Conservation (phyloP, 208 protist species). For the Leishmania mexicana region DNA sequence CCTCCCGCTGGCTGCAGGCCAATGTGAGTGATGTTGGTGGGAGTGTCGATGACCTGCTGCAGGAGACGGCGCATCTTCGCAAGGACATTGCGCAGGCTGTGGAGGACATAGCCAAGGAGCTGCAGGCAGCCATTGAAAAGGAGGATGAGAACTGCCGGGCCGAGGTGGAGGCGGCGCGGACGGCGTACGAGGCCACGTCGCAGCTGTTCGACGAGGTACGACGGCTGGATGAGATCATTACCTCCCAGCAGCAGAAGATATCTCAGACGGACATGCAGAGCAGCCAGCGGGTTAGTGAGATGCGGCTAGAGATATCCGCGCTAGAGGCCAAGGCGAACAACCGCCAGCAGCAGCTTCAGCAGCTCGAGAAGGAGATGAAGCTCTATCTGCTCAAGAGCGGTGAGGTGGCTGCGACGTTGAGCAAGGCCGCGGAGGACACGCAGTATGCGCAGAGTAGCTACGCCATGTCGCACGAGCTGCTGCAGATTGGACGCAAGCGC, state of each 20-base stretch:
- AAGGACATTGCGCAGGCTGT: slow-evolving; percentile 55
- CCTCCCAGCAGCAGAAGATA: slow-evolving; percentile 48
- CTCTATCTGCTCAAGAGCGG: slow-evolving; percentile 52
- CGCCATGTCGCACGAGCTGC: slow-evolving; percentile 44
- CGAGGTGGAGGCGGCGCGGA: slow-evolving; percentile 49
- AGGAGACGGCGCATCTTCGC: slow-evolving; percentile 73
- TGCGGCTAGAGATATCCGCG: slow-evolving; percentile 71
- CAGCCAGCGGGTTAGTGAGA: slow-evolving; percentile 68
- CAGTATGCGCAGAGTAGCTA: slow-evolving; percentile 41
- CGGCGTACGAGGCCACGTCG: slow-evolving; percentile 44
- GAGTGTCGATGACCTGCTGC: slow-evolving; percentile 48
- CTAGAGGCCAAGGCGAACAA: slow-evolving; percentile 59
- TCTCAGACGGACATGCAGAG: slow-evolving; percentile 61
- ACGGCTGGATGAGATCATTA: slow-evolving; percentile 61
- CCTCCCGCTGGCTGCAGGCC: slow-evolving; percentile 53
- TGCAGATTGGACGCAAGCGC: slow-evolving; percentile 49
- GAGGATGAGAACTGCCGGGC: slow-evolving; percentile 32
- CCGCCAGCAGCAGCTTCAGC: slow-evolving; percentile 57
- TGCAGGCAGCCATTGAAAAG: slow-evolving; percentile 47
- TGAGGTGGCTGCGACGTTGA: slow-evolving; percentile 53
- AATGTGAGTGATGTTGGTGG: slow-evolving; percentile 60
- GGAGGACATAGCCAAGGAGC: slow-evolving; percentile 30
- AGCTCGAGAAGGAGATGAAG: slow-evolving; percentile 58
- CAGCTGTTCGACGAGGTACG: slow-evolving; percentile 55
- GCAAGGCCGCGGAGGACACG: slow-evolving; percentile 62